Conservation (phyloP, 257 asterid genomes). For the Petunia axillaris region DNA sequence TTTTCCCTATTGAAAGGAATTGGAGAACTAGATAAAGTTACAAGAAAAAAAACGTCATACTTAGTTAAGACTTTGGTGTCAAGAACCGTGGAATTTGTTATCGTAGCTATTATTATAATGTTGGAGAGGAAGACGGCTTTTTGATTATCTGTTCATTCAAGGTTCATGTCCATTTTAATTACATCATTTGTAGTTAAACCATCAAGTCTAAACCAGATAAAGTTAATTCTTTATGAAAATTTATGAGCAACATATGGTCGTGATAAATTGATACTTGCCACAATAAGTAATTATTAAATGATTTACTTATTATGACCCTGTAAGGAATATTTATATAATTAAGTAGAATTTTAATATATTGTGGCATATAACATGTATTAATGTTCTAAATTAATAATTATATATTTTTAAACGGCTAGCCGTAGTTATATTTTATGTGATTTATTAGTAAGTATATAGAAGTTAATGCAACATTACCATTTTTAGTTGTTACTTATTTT, state of each 20-base stretch:
- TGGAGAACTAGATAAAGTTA: no score
- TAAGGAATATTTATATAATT: background rate
- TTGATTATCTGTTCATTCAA: background rate
- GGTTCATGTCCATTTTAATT: background rate
- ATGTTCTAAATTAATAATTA: no score
- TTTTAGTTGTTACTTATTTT: no score
- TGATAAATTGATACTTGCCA: no score
- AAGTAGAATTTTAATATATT: no score
- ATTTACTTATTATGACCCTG: background rate
- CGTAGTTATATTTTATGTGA: no score
- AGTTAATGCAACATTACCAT: no score
- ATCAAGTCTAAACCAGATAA: background rate
- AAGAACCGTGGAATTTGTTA: background rate
- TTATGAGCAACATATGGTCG: background rate
- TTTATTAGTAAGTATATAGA: no score
- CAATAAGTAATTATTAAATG: background rate
- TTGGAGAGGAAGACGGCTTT: background rate
- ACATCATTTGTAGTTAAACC: constrained; percentile 8
- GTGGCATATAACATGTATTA: no score
- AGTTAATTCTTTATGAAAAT: background rate
- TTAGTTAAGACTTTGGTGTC: background rate
- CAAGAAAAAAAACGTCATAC: background rate
- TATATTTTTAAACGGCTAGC: no score
- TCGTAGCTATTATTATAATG: background rate
- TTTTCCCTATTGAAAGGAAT: no score